These are phyloP conservation scores for Penstemon newberryi DNA, from an alignment of 257 asterid genomes.

Conservation along the genomic window DNA sequence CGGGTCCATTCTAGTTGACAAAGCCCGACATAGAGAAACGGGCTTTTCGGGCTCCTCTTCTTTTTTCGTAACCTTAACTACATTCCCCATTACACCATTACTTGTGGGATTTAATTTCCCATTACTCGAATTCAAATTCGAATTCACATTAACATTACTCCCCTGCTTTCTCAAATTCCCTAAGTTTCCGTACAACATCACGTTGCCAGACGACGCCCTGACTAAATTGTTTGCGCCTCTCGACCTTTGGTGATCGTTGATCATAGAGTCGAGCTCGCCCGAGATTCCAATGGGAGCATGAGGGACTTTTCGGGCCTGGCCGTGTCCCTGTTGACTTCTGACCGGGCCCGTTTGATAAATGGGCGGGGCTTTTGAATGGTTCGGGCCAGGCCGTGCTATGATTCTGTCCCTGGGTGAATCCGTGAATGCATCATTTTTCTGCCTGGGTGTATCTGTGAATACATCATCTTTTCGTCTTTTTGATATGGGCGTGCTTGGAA, in stretches of 20 bases:
- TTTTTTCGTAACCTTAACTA: slow-evolving; percentile 36
- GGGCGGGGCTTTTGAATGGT: slow-evolving; percentile 45
- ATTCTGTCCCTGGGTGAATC: slow-evolving; percentile 44
- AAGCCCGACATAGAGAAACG: slow-evolving; percentile 70
- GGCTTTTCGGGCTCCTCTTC: slow-evolving; percentile 43
- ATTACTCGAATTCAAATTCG: slow-evolving; percentile 7
- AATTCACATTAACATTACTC: slow-evolving; percentile 18
- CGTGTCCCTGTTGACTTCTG: slow-evolving; percentile 35
- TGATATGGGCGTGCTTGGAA: slow-evolving; percentile 34
- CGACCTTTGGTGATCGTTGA: slow-evolving; percentile 60
- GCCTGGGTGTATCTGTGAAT: too few species aligned
- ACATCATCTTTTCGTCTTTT: slow-evolving; percentile 28
- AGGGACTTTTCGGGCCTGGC: slow-evolving; percentile 43
- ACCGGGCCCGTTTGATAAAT: slow-evolving; percentile 17
- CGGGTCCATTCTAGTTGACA: slow-evolving; percentile 91
- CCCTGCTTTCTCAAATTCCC: slow-evolving; percentile 68
- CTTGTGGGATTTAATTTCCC: slow-evolving; percentile 35
- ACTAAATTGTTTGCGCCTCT: slow-evolving; percentile 48
- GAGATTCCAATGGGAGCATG: slow-evolving; percentile 40
- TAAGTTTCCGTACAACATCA: slow-evolving; percentile 57
- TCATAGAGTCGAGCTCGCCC: slow-evolving; percentile 77
- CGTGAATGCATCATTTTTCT: slow-evolving; percentile 15
- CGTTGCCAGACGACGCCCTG: slow-evolving; percentile 76
- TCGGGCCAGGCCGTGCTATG: slow-evolving; percentile 57
- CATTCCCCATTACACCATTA: slow-evolving; percentile 51